These are phyloP conservation scores for Solanum etuberosum DNA, from an alignment of 257 asterid genomes.

Conservation along the genomic window DNA sequence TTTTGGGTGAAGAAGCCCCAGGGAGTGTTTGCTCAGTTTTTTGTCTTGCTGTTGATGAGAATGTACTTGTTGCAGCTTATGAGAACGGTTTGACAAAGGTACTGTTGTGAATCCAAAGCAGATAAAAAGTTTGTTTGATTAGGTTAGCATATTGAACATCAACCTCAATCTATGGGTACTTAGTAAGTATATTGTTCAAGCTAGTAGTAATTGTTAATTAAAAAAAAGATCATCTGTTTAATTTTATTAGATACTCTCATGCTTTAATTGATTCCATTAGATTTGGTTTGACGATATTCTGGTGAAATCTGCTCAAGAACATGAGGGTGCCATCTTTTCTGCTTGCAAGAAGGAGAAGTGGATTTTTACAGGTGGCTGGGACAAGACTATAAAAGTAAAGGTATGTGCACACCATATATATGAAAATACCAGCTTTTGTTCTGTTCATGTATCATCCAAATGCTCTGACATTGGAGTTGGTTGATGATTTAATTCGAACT, in stretches of 20 bases:
- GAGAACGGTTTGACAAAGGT: conserved; percentile 63
- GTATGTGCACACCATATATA: conserved; percentile 14
- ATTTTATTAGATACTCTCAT: background rate
- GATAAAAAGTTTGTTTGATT: background rate
- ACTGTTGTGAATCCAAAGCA: background rate
- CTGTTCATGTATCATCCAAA: background rate
- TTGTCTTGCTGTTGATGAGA: conserved; percentile 48
- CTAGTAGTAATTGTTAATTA: background rate
- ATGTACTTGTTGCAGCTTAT: conserved; percentile 52
- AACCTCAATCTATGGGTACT: background rate
- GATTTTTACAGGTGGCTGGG: conserved; percentile 86
- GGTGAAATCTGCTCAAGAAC: conserved; percentile 37
- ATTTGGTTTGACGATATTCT: conserved; percentile 55
- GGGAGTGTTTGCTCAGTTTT: conserved; percentile 42
- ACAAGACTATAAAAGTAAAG: conserved; percentile 53
- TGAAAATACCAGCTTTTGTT: background rate
- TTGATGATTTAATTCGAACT: background rate
- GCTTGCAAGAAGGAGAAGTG: conserved; percentile 47
- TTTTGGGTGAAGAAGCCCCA: conserved; percentile 47
- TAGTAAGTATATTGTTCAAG: background rate
- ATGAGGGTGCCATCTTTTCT: conserved; percentile 55
- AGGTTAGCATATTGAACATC: background rate
- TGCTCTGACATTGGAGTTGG: background rate
- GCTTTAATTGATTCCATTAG: conserved; percentile 15
- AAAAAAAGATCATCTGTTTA: background rate